Conservation (phyloP, 2,329 filamentous ascomycete species). For the Hysterium pulicare region DNA sequence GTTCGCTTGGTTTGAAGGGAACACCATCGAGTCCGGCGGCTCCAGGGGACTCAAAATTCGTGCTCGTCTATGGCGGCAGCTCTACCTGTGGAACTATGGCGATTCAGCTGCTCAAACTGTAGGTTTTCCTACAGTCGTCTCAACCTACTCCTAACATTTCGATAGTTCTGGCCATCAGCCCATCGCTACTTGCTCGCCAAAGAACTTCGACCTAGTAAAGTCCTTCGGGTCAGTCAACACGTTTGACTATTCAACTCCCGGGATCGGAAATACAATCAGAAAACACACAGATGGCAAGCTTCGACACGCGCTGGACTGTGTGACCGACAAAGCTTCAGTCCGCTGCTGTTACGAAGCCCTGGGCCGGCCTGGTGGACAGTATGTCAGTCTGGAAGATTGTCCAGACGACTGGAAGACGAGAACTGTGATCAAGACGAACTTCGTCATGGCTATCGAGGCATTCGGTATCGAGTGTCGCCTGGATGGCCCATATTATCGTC, state of each 20-base stretch:
- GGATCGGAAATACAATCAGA: conserved; percentile 32
- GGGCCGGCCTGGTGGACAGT: conserved; percentile 39
- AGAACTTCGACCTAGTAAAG: conserved; percentile 43
- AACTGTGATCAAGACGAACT: not conserved
- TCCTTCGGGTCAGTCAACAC: conserved; percentile 42
- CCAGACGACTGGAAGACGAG: not conserved
- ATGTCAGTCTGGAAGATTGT: conserved; percentile 31
- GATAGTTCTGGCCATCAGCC: conserved; percentile 36
- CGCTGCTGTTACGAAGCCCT: conserved; percentile 39
- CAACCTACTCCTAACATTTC: not conserved
- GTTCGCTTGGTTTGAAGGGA: not conserved
- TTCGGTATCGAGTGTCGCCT: no score
- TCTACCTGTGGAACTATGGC: conserved; percentile 44
- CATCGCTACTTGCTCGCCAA: conserved; percentile 46
- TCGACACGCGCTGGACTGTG: conserved; percentile 43
- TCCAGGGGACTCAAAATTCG: conserved; percentile 11
- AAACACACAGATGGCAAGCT: conserved; percentile 39
- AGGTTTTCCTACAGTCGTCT: no score
- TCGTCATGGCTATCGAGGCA: not conserved
- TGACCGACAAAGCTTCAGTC: conserved; percentile 35
- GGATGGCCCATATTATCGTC: no score
- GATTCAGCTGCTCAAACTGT: conserved; percentile 37
- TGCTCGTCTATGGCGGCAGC: conserved; percentile 47
- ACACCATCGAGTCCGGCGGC: not conserved
- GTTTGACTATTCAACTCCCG: conserved; percentile 45